Percentiles rank a stretch among this genome's conserved stretches.
Evolutionary conservation across 768 basidiomycete species (phyloP).

Genomic region (Termitomyces sp.): DNA sequence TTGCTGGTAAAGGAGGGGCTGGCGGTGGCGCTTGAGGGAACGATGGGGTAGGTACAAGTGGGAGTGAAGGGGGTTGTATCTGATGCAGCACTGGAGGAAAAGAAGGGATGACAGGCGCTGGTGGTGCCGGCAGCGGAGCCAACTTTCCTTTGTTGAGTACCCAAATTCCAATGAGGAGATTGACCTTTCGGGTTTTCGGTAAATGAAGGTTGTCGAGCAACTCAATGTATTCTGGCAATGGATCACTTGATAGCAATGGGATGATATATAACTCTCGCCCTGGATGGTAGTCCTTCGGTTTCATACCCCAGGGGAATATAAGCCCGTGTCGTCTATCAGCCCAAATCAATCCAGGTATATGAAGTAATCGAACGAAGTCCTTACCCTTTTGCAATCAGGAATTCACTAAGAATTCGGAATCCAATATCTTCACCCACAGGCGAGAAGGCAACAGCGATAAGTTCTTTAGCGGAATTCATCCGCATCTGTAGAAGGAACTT

Average conservation of each 20-base stretch:
- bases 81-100: conserved; percentile 11
- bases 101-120: conserved; percentile 14
- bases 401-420: conserved; percentile 60
- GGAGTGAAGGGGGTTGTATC: conserved; percentile 11
- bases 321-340: conserved; percentile 71
- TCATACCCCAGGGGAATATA: conserved; percentile 79
- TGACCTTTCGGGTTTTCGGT: conserved; percentile 53
- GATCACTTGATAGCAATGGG: conserved; percentile 58
- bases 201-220: conserved; percentile 71
- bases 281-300: conserved; percentile 65
- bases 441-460: conserved; percentile 71
- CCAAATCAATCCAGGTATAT: conserved; percentile 8
- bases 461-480: conserved; percentile 71
- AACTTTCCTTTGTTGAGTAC: conserved; percentile 81
- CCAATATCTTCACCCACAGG: conserved; percentile 43
- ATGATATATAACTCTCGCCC: conserved; percentile 87
- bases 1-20: conserved; percentile 28
- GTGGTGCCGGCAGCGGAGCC: conserved; percentile 29
- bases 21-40: conserved; percentile 16
- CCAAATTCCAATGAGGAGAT: conserved; percentile 79
- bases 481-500: conserved; percentile 77
- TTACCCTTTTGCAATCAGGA: conserved; percentile 68
- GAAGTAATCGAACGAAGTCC: conserved; percentile 17
- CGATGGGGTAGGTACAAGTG: conserved; percentile 11
- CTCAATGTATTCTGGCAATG: conserved; percentile 82